A percentile compares a stretch with the other conserved stretches of the same genome.
These are phyloP conservation scores for Blastocystis sp. DNA, from an alignment of 352 stramenopile species.

Conservation along the genomic window DNA sequence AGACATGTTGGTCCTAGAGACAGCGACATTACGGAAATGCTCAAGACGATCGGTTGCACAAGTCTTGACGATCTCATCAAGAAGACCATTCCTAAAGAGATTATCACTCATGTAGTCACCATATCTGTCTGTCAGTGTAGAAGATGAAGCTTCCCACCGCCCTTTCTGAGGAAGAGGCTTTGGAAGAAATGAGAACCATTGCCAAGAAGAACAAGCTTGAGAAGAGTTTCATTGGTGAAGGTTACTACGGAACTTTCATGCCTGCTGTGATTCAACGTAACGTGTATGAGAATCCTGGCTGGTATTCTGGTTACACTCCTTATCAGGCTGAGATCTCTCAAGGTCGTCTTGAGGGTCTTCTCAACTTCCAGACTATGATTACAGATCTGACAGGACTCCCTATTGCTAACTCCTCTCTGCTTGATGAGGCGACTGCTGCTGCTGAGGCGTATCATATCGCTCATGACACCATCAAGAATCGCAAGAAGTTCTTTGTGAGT, in stretches of 20 bases:
- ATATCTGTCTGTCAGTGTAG: conserved; percentile 27
- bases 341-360: conserved; percentile 93
- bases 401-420: conserved; percentile 91
- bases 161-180: conserved; percentile 65
- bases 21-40: conserved; percentile 84
- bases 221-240: conserved; percentile 95
- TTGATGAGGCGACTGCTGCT: conserved; percentile 97
- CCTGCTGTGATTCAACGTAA: conserved; percentile 92
- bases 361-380: conserved; percentile 99
- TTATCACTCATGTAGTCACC: conserved; percentile 71
- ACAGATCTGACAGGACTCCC: conserved; percentile 89
- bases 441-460: conserved; percentile 95
- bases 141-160: conserved; percentile 74
- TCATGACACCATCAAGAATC: conserved; percentile 85
- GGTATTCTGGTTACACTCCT: conserved; percentile 93
- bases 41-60: conserved; percentile 85
- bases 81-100: conserved; percentile 89
- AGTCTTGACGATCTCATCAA: conserved; percentile 88
- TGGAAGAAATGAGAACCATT: conserved; percentile 72
- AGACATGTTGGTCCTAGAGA: conserved; percentile 80
- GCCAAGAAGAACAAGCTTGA: conserved; percentile 90
- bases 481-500: conserved; percentile 91
- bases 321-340: conserved; percentile 99
- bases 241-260: conserved; percentile 93
- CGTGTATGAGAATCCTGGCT: conserved; percentile 95